Conservation (phyloP, 305 asterid species). For the Withania somnifera region DNA sequence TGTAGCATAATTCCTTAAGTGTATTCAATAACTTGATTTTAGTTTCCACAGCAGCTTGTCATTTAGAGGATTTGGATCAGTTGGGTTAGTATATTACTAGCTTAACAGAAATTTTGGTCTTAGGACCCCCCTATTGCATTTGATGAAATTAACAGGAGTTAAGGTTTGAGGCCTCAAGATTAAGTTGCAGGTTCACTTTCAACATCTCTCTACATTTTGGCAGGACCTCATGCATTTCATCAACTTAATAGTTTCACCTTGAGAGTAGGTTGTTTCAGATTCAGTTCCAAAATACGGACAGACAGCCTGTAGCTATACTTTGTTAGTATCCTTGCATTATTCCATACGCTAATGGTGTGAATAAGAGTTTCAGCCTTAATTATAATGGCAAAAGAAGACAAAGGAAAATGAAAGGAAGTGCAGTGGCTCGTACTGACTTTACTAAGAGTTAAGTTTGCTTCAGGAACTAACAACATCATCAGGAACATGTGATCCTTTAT, state of each 20-base stretch:
- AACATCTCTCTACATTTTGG: background rate
- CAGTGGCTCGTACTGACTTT: background rate
- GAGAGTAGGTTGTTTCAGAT: background rate
- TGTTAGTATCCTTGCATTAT: background rate
- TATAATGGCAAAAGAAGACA: background rate
- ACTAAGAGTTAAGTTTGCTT: background rate
- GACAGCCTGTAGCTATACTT: background rate
- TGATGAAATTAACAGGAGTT: background rate
- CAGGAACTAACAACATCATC: conserved; percentile 29
- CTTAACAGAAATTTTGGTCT: background rate
- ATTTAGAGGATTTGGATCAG: background rate
- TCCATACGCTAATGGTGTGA: background rate
- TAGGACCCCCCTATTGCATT: background rate
- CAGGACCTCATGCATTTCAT: background rate
- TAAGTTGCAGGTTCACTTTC: background rate
- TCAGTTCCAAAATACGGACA: background rate
- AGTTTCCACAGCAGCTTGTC: background rate
- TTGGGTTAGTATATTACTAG: background rate
- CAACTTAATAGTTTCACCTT: background rate
- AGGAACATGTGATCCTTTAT: conserved; percentile 88
- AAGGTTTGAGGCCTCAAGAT: background rate
- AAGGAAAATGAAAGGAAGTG: background rate
- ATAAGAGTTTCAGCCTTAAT: background rate
- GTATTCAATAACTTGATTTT: background rate
- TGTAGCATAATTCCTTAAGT: background rate